Evolutionary conservation across 1,139 yeast species (phyloP).

Genomic region (Pichia sp.): DNA sequence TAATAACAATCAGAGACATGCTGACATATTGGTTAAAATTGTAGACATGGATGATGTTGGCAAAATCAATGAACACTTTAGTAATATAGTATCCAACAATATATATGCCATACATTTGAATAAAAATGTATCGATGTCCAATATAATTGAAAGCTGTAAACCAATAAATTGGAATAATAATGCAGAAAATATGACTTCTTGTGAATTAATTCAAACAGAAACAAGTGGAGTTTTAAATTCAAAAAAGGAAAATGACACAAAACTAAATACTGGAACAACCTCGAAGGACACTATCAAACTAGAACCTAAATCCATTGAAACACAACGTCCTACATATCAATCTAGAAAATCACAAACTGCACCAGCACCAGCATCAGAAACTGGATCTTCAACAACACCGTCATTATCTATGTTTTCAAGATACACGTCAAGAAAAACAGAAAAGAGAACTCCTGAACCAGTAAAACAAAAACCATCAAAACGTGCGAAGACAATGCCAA

Average conservation of each 20-base stretch:
- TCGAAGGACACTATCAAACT: not conserved
- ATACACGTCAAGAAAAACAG: conserved; percentile 10
- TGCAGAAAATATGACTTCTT: conserved; percentile 16
- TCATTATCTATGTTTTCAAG: not conserved
- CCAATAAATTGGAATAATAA: conserved; percentile 10
- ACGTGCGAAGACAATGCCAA: conserved; percentile 14
- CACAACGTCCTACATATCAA: conserved; percentile 7
- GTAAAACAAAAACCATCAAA: conserved; percentile 7
- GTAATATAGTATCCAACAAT: conserved; percentile 14
- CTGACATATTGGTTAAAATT: conserved; percentile 10
- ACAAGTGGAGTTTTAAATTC: conserved; percentile 10
- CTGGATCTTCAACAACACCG: conserved; percentile 4
- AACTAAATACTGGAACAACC: not conserved
- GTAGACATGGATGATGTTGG: conserved; percentile 5
- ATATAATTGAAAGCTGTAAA: conserved; percentile 17
- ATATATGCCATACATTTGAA: conserved; percentile 20
- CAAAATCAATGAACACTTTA: conserved; percentile 11
- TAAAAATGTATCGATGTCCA: conserved; percentile 13
- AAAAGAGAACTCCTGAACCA: not conserved
- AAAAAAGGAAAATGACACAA: not conserved
- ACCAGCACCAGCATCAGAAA: conserved; percentile 13
- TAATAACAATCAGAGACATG: not conserved
- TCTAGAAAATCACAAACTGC: conserved; percentile 10
- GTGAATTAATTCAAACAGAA: conserved; percentile 22
- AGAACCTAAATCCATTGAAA: not conserved